These are phyloP conservation scores for Yarrowia sp. DNA, from an alignment of 805 yeast species.

Conservation along the genomic window DNA sequence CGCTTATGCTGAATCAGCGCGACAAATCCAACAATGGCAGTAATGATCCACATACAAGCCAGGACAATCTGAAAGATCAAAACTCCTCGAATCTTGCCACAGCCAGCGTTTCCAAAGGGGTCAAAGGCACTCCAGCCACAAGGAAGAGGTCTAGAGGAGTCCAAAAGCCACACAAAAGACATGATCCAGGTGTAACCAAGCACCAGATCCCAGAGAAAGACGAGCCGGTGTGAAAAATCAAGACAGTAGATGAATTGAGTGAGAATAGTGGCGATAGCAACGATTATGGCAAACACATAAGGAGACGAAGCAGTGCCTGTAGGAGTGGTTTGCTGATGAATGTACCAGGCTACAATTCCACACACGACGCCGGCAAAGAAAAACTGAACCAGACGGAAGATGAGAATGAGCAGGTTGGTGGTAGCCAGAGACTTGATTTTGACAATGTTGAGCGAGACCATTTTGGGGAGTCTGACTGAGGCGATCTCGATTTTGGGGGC, in stretches of 20 bases:
- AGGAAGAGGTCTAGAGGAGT: slow-evolving; percentile 29
- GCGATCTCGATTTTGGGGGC: background rate
- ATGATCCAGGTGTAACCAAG: slow-evolving; percentile 34
- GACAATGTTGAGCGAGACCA: slow-evolving; percentile 13
- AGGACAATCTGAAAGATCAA: slow-evolving; percentile 34
- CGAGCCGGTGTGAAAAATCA: slow-evolving; percentile 30
- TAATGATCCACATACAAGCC: slow-evolving; percentile 34
- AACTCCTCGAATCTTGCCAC: slow-evolving; percentile 35
- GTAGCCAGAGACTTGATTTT: slow-evolving; percentile 33
- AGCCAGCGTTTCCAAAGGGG: slow-evolving; percentile 35
- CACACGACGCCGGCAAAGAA: slow-evolving; percentile 37
- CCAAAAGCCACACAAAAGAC: slow-evolving; percentile 30
- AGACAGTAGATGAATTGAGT: slow-evolving; percentile 37
- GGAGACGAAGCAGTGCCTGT: slow-evolving; percentile 34
- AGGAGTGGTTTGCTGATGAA: slow-evolving; percentile 29
- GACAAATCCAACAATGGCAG: slow-evolving; percentile 33
- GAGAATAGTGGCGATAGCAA: slow-evolving; percentile 32
- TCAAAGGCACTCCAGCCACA: slow-evolving; percentile 36
- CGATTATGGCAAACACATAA: slow-evolving; percentile 34
- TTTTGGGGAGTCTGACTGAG: background rate
- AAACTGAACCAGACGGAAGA: slow-evolving; percentile 35
- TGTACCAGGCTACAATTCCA: slow-evolving; percentile 34
- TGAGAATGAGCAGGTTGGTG: slow-evolving; percentile 34
- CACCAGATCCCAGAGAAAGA: slow-evolving; percentile 35
- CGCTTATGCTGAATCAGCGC: slow-evolving; percentile 27